These are phyloP conservation scores for Zygosaccharomyces pseudobailii DNA, from an alignment of 1,139 yeast species.

Conservation along the genomic window DNA sequence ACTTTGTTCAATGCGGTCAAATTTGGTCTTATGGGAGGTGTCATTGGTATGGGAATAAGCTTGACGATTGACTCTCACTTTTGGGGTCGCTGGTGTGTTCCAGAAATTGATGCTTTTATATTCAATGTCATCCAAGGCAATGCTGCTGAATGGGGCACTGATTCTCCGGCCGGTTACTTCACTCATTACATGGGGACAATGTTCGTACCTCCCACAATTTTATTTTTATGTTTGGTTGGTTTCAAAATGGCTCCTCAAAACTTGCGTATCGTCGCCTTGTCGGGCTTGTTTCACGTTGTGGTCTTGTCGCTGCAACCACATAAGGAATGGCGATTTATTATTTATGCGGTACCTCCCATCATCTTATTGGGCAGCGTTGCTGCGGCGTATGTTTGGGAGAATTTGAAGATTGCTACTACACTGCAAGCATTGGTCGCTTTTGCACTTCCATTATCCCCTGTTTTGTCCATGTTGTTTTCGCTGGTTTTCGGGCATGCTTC, in stretches of 20 bases:
- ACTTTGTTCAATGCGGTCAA: conserved; percentile 37
- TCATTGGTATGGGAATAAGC: conserved; percentile 50
- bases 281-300: conserved; percentile 51
- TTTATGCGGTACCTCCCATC: conserved; percentile 68
- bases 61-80: conserved; percentile 64
- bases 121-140: conserved; percentile 74
- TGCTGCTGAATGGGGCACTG: conserved; percentile 77
- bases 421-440: conserved; percentile 36
- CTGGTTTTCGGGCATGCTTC: conserved; percentile 57
- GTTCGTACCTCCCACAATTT: conserved; percentile 56
- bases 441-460: conserved; percentile 27
- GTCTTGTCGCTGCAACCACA: conserved; percentile 81
- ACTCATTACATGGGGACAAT: conserved; percentile 50
- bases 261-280: conserved; percentile 39
- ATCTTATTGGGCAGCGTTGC: conserved; percentile 64
- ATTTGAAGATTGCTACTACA: conserved; percentile 32
- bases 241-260: conserved; percentile 36
- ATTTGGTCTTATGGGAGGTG: conserved; percentile 49
- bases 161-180: conserved; percentile 69
- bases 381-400: conserved; percentile 43
- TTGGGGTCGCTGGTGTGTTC: conserved; percentile 57
- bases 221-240: conserved; percentile 40
- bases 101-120: conserved; percentile 68
- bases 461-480: conserved; percentile 42
- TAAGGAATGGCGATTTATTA: conserved; percentile 90